Evolutionary conservation across 1,284 basidiomycete genomes (phyloP).

Genomic region (Macrocybe sp.): DNA sequence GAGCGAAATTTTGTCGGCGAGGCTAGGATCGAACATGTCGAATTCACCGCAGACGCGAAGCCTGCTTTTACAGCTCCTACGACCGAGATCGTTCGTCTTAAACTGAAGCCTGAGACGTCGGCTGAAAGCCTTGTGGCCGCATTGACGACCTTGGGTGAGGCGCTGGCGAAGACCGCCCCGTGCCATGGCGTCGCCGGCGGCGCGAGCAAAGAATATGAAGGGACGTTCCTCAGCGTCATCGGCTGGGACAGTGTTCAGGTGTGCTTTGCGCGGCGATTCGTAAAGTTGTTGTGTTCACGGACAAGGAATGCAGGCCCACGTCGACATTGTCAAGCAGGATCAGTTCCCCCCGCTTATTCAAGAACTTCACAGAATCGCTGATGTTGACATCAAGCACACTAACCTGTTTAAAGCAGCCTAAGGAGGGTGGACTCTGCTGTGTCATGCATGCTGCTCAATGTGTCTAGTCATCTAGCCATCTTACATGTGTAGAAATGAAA

Average conservation of each 20-base stretch:
- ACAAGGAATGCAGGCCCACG: background rate
- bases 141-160: background rate
- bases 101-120: background rate
- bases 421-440: no score
- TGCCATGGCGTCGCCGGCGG: background rate
- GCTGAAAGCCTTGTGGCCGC: background rate
- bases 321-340: background rate
- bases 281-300: background rate
- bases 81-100: background rate
- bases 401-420: no score
- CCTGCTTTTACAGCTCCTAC: background rate
- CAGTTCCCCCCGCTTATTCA: background rate
- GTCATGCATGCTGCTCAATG: no score
- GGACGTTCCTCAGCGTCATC: constrained; percentile 1
- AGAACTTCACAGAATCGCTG: background rate
- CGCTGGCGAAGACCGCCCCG: background rate
- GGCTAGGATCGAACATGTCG: background rate
- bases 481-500: no score
- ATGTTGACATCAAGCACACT: no score
- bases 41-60: background rate
- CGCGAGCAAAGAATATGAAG: constrained; percentile 3
- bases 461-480: no score
- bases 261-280: background rate
- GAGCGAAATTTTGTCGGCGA: background rate
- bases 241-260: constrained; percentile 5